A percentile compares a stretch with the other conserved stretches of the same genome.
These are phyloP conservation scores for Colletotrichum navitas DNA, from an alignment of 2,329 filamentous ascomycete species.

Conservation along the genomic window DNA sequence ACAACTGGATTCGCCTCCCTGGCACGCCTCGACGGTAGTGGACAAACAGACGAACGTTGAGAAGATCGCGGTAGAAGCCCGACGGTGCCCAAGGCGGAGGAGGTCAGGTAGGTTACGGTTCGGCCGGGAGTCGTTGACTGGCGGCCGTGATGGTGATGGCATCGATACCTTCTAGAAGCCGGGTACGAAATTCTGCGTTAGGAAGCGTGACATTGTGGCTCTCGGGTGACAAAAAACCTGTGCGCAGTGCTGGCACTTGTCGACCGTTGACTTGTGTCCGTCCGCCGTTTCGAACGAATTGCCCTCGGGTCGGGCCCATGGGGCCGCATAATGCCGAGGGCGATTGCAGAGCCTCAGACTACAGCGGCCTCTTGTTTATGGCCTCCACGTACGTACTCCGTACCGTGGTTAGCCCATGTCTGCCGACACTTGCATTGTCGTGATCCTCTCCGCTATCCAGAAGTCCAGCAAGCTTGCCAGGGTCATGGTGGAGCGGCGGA, in stretches of 20 bases:
- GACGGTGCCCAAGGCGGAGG: constrained; percentile 41
- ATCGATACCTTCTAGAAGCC: constrained; percentile 37
- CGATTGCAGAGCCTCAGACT: constrained; percentile 2
- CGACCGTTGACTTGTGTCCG: neutral
- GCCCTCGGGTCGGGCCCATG: neutral
- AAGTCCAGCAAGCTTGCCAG: constrained; percentile 17
- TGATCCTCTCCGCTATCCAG: constrained; percentile 8
- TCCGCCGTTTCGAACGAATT: neutral
- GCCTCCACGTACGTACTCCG: neutral
- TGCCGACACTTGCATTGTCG: constrained; percentile 10
- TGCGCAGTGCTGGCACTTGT: constrained; percentile 9
- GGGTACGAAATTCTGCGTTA: constrained; percentile 4
- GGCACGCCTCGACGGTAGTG: constrained; percentile 6
- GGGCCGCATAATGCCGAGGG: neutral
- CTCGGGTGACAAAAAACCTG: constrained; percentile 15
- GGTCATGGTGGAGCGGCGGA: constrained; percentile 38
- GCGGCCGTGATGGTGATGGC: constrained; percentile 14
- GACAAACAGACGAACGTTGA: constrained; percentile 39
- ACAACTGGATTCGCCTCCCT: constrained; percentile 16
- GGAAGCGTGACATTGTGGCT: constrained; percentile 6
- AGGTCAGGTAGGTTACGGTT: constrained; percentile 31
- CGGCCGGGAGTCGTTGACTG: constrained; percentile 19
- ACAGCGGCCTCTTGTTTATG: constrained; percentile 15
- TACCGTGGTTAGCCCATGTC: neutral
- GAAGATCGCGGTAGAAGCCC: constrained; percentile 26